These are phyloP conservation scores for Epichloe coenophiala DNA, from an alignment of 2,329 filamentous ascomycete genomes.

Conservation along the genomic window DNA sequence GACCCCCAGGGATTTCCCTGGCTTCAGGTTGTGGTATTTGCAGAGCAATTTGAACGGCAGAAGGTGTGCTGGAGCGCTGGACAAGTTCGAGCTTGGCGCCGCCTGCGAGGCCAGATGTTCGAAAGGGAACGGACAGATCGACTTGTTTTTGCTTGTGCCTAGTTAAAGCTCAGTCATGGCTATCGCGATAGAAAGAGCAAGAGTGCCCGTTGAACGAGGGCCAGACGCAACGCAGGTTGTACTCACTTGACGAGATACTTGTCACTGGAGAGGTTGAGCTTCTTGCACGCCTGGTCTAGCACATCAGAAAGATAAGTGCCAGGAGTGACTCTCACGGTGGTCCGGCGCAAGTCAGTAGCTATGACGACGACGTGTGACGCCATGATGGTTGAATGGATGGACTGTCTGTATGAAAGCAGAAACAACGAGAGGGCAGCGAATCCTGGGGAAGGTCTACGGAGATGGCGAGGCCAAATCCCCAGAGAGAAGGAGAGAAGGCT, in stretches of 20 bases:
- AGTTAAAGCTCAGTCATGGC: background rate
- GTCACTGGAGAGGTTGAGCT: slow-evolving; percentile 58
- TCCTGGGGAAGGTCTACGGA: background rate
- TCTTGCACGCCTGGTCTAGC: slow-evolving; percentile 73
- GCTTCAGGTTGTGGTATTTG: slow-evolving; percentile 66
- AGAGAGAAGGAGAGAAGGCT: background rate
- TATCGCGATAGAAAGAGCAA: too few relatives aligned
- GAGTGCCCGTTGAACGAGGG: background rate
- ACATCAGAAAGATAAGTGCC: slow-evolving; percentile 74
- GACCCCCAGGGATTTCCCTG: slow-evolving; percentile 47
- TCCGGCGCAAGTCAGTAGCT: slow-evolving; percentile 62
- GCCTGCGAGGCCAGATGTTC: slow-evolving; percentile 66
- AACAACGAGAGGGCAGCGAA: background rate
- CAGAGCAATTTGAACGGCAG: slow-evolving; percentile 77
- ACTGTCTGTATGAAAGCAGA: background rate
- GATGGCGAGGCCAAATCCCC: background rate
- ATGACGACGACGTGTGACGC: slow-evolving; percentile 81
- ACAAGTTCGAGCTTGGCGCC: slow-evolving; percentile 91
- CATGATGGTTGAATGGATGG: slow-evolving; percentile 37
- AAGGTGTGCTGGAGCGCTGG: slow-evolving; percentile 70
- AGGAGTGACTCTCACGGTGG: slow-evolving; percentile 71
- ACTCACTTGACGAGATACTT: slow-evolving; percentile 70
- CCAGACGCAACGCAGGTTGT: background rate
- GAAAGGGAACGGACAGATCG: slow-evolving; percentile 73
- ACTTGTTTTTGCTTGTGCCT: slow-evolving; percentile 75